Base-by-base conservation (phyloP, 371 early-diverging fungal species). In the Umbelopsis sp. region DNA sequence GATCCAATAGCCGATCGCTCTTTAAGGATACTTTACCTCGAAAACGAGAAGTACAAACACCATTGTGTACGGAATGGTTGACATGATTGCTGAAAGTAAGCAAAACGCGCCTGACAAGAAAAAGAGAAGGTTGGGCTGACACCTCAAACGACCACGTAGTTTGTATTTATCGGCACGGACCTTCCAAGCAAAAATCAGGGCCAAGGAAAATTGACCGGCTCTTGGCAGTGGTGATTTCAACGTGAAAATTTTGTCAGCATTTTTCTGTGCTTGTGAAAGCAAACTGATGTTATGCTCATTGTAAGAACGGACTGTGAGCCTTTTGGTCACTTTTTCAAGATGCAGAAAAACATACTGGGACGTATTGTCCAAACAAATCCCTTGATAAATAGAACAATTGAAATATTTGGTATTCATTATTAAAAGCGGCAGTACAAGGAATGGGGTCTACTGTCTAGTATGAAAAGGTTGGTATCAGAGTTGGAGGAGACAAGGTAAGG, bases 11-110 rank as follows among this genome's bases (percentile, higher is more conserved):
- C 46, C 16, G 7, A n/a, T 41, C 16, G 22, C 22, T 65, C 9
- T 4, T 10, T n/a, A 29, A 4, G 10, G 3, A 48, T 41, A 24
- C 8, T 14, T n/a, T n/a, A 66, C 35, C 35, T 57, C 44, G 2
- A 63, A 25, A 3, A 35, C 50, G 46, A 44, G 37, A 22, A 52
- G 57, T 18, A 18, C 37, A 57, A 57, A 57, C 22, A 57, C 57
- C 9, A 57, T 29, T 18, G 57, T 57, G 32, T 57, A 57, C 32
- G 57, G 57, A 18, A 57, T 24, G 22, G 57, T 57, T 18, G 57
- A 57, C 57, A 57, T 57, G 14, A 14, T 57, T 12, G 41, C 12
- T 12, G 41, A 41, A 41, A 41, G 41, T 2, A 41, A 41, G 10
- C 41, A 2, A 41, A 41, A 41, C 3, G 4, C 29, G 41, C 12